Evolutionary conservation across 441 rosid genomes (phyloP).

Genomic region (Corymbia calophylla): DNA sequence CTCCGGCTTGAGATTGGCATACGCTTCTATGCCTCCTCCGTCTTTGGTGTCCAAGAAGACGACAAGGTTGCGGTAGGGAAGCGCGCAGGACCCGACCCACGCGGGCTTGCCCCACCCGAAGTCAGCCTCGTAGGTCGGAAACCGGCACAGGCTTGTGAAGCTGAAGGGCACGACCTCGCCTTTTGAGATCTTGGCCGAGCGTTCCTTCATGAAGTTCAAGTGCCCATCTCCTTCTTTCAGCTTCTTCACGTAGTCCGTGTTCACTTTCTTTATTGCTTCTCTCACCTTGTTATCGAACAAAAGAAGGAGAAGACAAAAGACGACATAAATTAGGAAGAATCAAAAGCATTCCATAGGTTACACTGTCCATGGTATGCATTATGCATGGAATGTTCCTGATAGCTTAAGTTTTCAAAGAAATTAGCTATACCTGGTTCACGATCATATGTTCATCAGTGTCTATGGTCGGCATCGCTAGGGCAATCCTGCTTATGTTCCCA

Average conservation of each 20-base stretch:
- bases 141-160: slow-evolving; percentile 14
- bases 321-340: not conserved
- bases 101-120: slow-evolving; percentile 15
- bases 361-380: not conserved
- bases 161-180: slow-evolving; percentile 4
- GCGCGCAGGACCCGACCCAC: not conserved
- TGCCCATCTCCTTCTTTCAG: not conserved
- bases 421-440: not conserved
- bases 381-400: not conserved
- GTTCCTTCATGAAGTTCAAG: not conserved
- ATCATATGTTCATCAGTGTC: not conserved
- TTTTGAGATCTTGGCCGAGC: not conserved
- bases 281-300: not conserved
- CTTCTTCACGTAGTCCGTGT: slow-evolving; percentile 5
- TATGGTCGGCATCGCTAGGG: not conserved
- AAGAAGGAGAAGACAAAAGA: not conserved
- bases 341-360: not conserved
- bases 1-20: not conserved
- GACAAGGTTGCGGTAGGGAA: slow-evolving; percentile 2
- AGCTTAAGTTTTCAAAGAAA: not conserved
- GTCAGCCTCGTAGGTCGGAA: slow-evolving; percentile 6
- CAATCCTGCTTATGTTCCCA: slow-evolving; percentile 8
- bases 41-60: not conserved
- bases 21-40: not conserved
- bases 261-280: not conserved